Conservation (phyloP, 2,329 filamentous ascomycete genomes). For the Fusarium circinatum region DNA sequence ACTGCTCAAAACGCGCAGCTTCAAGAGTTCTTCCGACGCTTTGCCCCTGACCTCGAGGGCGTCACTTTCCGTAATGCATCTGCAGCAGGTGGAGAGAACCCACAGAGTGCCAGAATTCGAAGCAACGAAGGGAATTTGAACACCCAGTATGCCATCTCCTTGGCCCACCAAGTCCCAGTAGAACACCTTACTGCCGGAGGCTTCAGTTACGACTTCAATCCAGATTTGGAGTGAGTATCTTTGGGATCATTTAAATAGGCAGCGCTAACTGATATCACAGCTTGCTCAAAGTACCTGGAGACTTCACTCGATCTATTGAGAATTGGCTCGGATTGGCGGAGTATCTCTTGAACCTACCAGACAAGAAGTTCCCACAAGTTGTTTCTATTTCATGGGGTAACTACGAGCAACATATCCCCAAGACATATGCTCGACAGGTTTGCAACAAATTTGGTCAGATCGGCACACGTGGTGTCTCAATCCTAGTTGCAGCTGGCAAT, state of each 20-base stretch:
- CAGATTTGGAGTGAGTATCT: conserved; percentile 49
- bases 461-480: conserved; percentile 71
- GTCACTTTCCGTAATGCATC: conserved; percentile 66
- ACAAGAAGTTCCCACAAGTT: conserved; percentile 68
- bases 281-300: conserved; percentile 34
- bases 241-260: background rate
- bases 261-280: background rate
- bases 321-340: conserved; percentile 73
- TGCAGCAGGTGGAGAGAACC: conserved; percentile 66
- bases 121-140: conserved; percentile 53
- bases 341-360: conserved; percentile 65
- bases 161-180: conserved; percentile 50
- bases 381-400: conserved; percentile 78
- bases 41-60: conserved; percentile 61
- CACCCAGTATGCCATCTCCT: conserved; percentile 49
- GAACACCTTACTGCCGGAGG: conserved; percentile 49
- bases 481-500: conserved; percentile 75
- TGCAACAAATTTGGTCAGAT: conserved; percentile 72
- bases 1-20: conserved; percentile 66
- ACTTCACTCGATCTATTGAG: conserved; percentile 62
- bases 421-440: conserved; percentile 62
- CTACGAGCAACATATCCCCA: conserved; percentile 71
- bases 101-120: conserved; percentile 51
- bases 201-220: conserved; percentile 43
- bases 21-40: conserved; percentile 63